These are phyloP conservation scores for Magnaporthiopsis poae DNA, from an alignment of 2,329 filamentous ascomycete species.

Conservation along the genomic window DNA sequence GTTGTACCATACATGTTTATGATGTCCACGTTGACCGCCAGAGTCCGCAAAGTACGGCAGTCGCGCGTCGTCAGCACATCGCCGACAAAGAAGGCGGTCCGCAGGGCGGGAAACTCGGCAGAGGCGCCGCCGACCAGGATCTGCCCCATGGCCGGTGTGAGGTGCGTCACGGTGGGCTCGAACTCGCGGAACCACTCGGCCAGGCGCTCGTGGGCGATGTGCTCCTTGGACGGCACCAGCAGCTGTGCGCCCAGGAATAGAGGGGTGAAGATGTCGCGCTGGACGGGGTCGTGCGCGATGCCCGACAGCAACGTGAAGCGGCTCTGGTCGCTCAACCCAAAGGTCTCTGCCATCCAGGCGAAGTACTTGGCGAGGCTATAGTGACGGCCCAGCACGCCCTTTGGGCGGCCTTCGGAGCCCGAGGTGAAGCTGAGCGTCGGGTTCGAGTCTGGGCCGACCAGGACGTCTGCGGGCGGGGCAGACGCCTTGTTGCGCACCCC, in stretches of 20 bases:
- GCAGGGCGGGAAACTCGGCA: slow-evolving; percentile 66
- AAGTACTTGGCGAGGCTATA: slow-evolving; percentile 81
- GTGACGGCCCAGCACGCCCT: slow-evolving; percentile 80
- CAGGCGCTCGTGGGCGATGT: slow-evolving; percentile 76
- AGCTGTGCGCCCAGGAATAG: slow-evolving; percentile 75
- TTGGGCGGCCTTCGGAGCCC: slow-evolving; percentile 69
- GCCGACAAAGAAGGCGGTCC: slow-evolving; percentile 80
- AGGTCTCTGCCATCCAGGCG: slow-evolving; percentile 82
- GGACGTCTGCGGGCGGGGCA: slow-evolving; percentile 51
- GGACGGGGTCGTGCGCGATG: slow-evolving; percentile 67
- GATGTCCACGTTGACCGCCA: slow-evolving; percentile 66
- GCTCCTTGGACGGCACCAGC: slow-evolving; percentile 67
- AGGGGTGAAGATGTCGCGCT: slow-evolving; percentile 77
- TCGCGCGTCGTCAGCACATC: slow-evolving; percentile 81
- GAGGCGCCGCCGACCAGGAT: slow-evolving; percentile 79
- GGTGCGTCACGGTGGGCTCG: slow-evolving; percentile 67
- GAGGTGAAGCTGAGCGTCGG: slow-evolving; percentile 67
- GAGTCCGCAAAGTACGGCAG: slow-evolving; percentile 62
- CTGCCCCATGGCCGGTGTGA: slow-evolving; percentile 94
- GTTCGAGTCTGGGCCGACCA: slow-evolving; percentile 77
- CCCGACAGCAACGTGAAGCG: slow-evolving; percentile 76
- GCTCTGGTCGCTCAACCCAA: slow-evolving; percentile 61
- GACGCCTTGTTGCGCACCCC: slow-evolving; percentile 38
- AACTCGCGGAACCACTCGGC: slow-evolving; percentile 79
- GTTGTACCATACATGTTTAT: slow-evolving; percentile 86